Evolutionary conservation across 2,329 filamentous ascomycete species (phyloP).

Genomic region (Clonostachys rosea): DNA sequence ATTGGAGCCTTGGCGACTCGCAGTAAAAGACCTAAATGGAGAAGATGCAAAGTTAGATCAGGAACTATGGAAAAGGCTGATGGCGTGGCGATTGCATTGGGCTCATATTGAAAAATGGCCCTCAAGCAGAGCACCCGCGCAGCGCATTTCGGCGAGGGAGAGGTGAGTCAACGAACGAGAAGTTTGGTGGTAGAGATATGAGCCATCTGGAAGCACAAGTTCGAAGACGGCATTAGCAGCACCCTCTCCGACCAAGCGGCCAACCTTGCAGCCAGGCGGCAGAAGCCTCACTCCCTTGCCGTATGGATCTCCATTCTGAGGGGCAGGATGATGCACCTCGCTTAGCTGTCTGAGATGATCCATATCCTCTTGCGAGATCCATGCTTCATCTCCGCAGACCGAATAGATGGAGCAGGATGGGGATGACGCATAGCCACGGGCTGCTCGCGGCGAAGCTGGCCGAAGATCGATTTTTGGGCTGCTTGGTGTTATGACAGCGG

Average conservation of each 20-base stretch:
- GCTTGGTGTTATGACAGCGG: no score
- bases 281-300: slow-evolving; percentile 19
- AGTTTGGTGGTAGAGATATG: slow-evolving; percentile 1
- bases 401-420: background rate
- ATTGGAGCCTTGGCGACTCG: slow-evolving; percentile 30
- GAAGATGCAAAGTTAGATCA: background rate
- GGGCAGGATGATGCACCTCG: slow-evolving; percentile 11
- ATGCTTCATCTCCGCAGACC: slow-evolving; percentile 6
- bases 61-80: background rate
- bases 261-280: slow-evolving; percentile 22
- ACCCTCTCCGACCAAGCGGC: slow-evolving; percentile 57
- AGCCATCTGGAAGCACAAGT: slow-evolving; percentile 35
- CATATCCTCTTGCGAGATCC: slow-evolving; percentile 13
- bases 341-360: slow-evolving; percentile 10
- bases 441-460: slow-evolving; percentile 1
- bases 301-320: slow-evolving; percentile 1
- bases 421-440: background rate
- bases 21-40: slow-evolving; percentile 22
- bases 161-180: slow-evolving; percentile 10
- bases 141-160: background rate
- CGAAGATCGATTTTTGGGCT: no score
- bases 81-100: no score
- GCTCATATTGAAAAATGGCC: no score
- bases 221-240: slow-evolving; percentile 74
- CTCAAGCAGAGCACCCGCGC: no score